These are phyloP conservation scores for Lactifluus subvellereus DNA, from an alignment of 768 basidiomycete genomes.

Conservation along the genomic window DNA sequence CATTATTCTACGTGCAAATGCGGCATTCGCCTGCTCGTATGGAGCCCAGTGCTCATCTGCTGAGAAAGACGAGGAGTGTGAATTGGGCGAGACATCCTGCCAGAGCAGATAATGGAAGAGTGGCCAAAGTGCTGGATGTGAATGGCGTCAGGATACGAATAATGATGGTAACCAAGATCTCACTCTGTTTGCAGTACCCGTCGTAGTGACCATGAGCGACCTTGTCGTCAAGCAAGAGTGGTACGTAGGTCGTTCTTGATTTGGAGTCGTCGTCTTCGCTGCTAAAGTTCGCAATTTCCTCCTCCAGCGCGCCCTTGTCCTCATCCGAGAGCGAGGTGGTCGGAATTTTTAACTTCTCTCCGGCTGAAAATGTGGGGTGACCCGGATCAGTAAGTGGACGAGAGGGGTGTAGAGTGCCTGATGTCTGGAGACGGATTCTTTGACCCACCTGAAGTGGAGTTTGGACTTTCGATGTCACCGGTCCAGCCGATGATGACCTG, in stretches of 20 bases:
- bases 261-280: conserved; percentile 53
- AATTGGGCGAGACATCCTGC: conserved; percentile 80
- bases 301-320: conserved; percentile 62
- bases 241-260: conserved; percentile 67
- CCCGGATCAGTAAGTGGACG: not conserved
- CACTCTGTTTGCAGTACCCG: conserved; percentile 96
- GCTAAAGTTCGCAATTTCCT: conserved; percentile 55
- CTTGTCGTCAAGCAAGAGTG: conserved; percentile 87
- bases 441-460: conserved; percentile 28
- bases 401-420: not conserved
- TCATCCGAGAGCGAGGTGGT: conserved; percentile 47
- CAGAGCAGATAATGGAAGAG: conserved; percentile 97
- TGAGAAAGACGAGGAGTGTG: conserved; percentile 63
- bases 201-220: conserved; percentile 94
- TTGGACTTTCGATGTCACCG: conserved; percentile 63
- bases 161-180: conserved; percentile 31
- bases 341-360: conserved; percentile 39
- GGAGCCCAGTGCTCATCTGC: conserved; percentile 79
- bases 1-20: conserved; percentile 71
- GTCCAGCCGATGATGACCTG: conserved; percentile 94
- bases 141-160: not conserved
- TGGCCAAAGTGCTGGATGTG: conserved; percentile 79
- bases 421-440: conserved; percentile 18
- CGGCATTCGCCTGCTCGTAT: conserved; percentile 77
- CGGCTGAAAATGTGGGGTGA: conserved; percentile 20